phyloP scores from a whole-genome alignment of 768 basidiomycete genomes.

The Boletales sp. region DNA sequence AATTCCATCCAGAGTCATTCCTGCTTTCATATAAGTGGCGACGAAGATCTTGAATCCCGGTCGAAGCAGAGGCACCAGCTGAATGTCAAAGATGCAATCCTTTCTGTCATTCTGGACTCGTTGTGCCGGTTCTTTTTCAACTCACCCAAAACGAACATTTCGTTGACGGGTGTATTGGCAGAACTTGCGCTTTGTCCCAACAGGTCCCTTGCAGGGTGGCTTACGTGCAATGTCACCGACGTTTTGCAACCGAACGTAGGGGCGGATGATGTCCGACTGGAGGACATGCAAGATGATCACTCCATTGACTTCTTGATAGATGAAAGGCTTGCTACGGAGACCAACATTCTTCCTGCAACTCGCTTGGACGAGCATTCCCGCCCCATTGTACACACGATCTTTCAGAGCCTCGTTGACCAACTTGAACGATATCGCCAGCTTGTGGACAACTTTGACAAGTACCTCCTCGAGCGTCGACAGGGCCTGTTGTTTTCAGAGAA shows the following conservation, averaged over 20 bases:
- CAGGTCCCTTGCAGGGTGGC: slow-evolving; percentile 84
- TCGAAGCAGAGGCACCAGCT: slow-evolving; percentile 66
- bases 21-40: slow-evolving; percentile 48
- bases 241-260: slow-evolving; percentile 11
- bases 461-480: slow-evolving; percentile 78
- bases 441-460: slow-evolving; percentile 80
- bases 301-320: slow-evolving; percentile 78
- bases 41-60: slow-evolving; percentile 37
- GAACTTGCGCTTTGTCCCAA: slow-evolving; percentile 82
- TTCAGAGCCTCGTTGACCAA: slow-evolving; percentile 76
- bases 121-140: slow-evolving; percentile 82
- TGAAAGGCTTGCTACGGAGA: slow-evolving; percentile 56
- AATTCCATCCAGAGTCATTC: slow-evolving; percentile 61
- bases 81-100: slow-evolving; percentile 71
- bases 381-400: slow-evolving; percentile 77
- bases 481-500: slow-evolving; percentile 92
- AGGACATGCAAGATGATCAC: slow-evolving; percentile 70
- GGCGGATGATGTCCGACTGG: slow-evolving; percentile 13
- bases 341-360: slow-evolving; percentile 57
- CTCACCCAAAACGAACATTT: slow-evolving; percentile 82
- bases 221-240: slow-evolving; percentile 62
- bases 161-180: slow-evolving; percentile 78
- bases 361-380: slow-evolving; percentile 68
- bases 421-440: slow-evolving; percentile 74
- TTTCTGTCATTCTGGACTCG: slow-evolving; percentile 65